Percentiles rank a stretch among this genome's conserved stretches.
These are phyloP conservation scores for Agaricus subrufescens DNA, from an alignment of 768 basidiomycete species.

Conservation along the genomic window DNA sequence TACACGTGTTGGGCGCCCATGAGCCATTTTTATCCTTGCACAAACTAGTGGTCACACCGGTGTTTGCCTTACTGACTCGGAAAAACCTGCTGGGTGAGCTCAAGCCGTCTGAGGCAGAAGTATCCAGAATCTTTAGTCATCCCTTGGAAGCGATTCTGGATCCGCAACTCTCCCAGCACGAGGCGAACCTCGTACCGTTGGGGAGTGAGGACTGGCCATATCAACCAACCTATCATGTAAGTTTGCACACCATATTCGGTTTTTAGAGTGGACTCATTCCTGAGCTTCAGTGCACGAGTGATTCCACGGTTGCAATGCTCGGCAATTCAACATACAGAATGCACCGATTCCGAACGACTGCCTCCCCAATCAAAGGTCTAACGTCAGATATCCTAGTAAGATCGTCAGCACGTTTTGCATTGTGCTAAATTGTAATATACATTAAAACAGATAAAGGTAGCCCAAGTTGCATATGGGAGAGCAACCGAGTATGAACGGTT, in stretches of 20 bases:
- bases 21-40: conserved; percentile 67
- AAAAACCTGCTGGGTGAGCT: conserved; percentile 46
- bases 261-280: background rate
- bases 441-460: conserved; percentile 50
- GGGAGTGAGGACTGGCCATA: conserved; percentile 81
- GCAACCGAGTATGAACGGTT: conserved; percentile 13
- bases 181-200: conserved; percentile 44
- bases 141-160: conserved; percentile 72
- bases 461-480: conserved; percentile 29
- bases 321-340: conserved; percentile 61
- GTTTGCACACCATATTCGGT: conserved; percentile 18
- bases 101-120: conserved; percentile 59
- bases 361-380: conserved; percentile 80
- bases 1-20: conserved; percentile 57
- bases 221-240: conserved; percentile 64
- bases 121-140: conserved; percentile 76
- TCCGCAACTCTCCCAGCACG: conserved; percentile 38
- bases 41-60: conserved; percentile 71
- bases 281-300: conserved; percentile 42
- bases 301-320: conserved; percentile 43
- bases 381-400: conserved; percentile 80
- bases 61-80: conserved; percentile 66
- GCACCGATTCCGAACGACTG: conserved; percentile 77
- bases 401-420: background rate
- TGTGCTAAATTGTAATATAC: background rate